Evolutionary conservation across 441 rosid genomes (phyloP).

Genomic region (Theobroma grandiflorum): DNA sequence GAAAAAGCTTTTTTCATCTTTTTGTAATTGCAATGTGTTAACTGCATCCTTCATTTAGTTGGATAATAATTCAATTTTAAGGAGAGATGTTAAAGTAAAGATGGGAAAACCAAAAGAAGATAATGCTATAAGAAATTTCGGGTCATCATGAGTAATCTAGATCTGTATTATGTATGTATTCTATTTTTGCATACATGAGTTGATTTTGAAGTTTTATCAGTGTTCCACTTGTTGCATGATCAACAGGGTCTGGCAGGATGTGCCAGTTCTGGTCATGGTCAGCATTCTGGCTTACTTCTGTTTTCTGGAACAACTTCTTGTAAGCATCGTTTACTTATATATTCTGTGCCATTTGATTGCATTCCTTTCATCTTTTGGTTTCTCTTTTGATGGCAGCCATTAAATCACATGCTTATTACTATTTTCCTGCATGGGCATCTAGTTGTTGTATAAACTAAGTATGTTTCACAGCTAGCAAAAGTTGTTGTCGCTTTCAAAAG

Average conservation of each 20-base stretch:
- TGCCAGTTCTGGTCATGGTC: constrained; percentile 54
- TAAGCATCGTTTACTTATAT: constrained; percentile 15
- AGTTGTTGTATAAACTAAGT: neutral
- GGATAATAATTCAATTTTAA: neutral
- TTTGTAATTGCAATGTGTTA: neutral
- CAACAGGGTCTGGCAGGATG: constrained; percentile 54
- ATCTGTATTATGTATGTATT: constrained; percentile 15
- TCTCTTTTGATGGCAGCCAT: neutral
- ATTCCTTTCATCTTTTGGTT: neutral
- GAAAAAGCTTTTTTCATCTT: neutral
- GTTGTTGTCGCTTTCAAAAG: neutral
- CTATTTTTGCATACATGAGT: neutral
- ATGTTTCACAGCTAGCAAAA: neutral
- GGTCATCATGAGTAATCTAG: constrained; percentile 10
- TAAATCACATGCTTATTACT: constrained; percentile 1
- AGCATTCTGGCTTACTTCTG: constrained; percentile 58
- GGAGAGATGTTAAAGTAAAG: neutral
- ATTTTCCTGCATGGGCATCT: neutral
- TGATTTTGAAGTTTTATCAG: constrained; percentile 18
- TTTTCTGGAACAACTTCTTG: constrained; percentile 56
- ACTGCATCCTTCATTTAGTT: neutral
- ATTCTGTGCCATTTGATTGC: neutral
- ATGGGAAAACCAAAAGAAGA: neutral
- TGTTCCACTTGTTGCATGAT: constrained; percentile 19
- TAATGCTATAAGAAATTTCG: neutral